A percentile compares a stretch with the other conserved stretches of the same genome.
These are phyloP conservation scores for Leishmania tarentolae DNA, from an alignment of 208 protist genomes.

Conservation along the genomic window DNA sequence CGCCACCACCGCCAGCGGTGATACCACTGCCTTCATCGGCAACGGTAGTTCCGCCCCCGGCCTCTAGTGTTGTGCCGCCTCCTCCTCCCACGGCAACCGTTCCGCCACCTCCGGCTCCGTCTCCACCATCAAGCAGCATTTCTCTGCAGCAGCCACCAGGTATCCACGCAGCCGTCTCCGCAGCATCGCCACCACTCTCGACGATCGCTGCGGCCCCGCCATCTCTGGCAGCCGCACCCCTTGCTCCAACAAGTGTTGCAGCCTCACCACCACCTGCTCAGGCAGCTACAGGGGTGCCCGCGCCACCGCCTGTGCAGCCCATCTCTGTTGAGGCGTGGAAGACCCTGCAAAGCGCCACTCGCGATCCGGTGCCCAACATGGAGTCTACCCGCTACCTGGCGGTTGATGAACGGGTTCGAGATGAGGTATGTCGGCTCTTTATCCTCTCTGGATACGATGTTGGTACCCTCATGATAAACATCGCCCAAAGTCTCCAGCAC, in stretches of 20 bases:
- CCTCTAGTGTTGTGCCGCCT: constrained; percentile 11
- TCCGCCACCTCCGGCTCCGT: neutral
- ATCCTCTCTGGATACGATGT: constrained; percentile 81
- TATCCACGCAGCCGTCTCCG: neutral
- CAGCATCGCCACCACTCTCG: constrained; percentile 19
- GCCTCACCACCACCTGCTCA: constrained; percentile 24
- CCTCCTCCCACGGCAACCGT: constrained; percentile 17
- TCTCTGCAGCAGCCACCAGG: constrained; percentile 16
- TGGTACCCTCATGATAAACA: constrained; percentile 56
- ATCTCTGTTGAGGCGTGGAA: constrained; percentile 47
- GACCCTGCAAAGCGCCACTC: constrained; percentile 45
- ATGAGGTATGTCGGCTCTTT: constrained; percentile 73
- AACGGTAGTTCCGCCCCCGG: neutral
- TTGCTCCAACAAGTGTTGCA: constrained; percentile 4
- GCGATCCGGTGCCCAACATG: constrained; percentile 46
- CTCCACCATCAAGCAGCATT: neutral
- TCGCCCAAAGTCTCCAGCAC: constrained; percentile 72
- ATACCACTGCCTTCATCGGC: constrained; percentile 21
- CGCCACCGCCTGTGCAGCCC: constrained; percentile 27
- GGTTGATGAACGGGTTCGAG: constrained; percentile 71
- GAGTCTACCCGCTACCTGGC: constrained; percentile 67
- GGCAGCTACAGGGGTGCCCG: constrained; percentile 9
- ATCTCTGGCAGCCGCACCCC: constrained; percentile 20
- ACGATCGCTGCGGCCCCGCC: constrained; percentile 10
- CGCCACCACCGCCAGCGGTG: constrained; percentile 23